These are phyloP conservation scores for Diplocarpon mali DNA, from an alignment of 2,329 filamentous ascomycete species.

Conservation along the genomic window DNA sequence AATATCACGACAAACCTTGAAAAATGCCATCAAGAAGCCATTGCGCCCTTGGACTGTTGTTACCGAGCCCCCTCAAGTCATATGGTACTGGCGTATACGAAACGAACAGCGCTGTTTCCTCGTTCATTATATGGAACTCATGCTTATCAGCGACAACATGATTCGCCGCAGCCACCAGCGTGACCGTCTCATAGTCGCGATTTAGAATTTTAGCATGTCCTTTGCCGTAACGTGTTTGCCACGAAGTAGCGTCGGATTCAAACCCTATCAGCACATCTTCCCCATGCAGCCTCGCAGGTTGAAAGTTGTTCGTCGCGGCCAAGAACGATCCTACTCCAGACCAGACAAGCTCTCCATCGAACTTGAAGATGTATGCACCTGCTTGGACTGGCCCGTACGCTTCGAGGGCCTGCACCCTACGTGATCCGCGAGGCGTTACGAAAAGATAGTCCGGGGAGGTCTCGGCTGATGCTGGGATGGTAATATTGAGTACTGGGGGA, in stretches of 20 bases:
- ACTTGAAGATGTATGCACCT: background rate
- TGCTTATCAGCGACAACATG: conserved; percentile 41
- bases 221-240: conserved; percentile 36
- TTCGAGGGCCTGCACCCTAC: background rate
- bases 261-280: conserved; percentile 42
- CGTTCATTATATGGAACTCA: conserved; percentile 43
- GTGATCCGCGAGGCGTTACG: conserved; percentile 20
- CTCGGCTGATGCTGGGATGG: conserved; percentile 31
- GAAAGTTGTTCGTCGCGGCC: conserved; percentile 42
- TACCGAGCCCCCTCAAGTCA: conserved; percentile 36
- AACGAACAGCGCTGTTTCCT: conserved; percentile 41
- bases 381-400: background rate
- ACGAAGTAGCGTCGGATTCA: conserved; percentile 35
- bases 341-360: conserved; percentile 41
- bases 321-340: conserved; percentile 42
- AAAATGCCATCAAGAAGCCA: conserved; percentile 46
- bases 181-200: no score
- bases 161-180: conserved; percentile 37
- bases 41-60: conserved; percentile 35
- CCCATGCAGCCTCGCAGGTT: conserved; percentile 37
- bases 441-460: conserved; percentile 36
- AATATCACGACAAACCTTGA: conserved; percentile 32
- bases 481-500: conserved; percentile 35
- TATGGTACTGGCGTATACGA: conserved; percentile 40
- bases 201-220: conserved; percentile 43